phyloP scores from a whole-genome alignment of 1,139 yeast genomes.

The Hanseniaspora gamundiae region DNA sequence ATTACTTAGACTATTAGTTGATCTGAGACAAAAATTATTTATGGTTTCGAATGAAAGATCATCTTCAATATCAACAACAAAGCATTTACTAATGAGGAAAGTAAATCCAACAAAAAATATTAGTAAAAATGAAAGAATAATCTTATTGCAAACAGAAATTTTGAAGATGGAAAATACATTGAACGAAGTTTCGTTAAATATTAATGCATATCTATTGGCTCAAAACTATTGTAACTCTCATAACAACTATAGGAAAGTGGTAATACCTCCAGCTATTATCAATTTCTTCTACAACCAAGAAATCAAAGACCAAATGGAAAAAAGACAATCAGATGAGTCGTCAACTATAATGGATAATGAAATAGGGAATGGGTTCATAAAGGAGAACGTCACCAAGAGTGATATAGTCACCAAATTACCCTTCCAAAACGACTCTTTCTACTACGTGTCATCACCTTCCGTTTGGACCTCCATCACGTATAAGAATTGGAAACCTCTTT shows the following conservation, averaged over 20 bases:
- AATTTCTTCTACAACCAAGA: conserved; percentile 4
- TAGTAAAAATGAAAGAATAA: too few relatives aligned
- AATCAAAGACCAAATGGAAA: conserved; percentile 4
- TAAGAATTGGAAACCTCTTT: conserved; percentile 19
- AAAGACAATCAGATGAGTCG: not conserved
- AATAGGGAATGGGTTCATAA: too few relatives aligned
- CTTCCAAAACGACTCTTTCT: conserved; percentile 16
- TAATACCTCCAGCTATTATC: not conserved
- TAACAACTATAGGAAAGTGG: conserved; percentile 1
- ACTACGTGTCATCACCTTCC: conserved; percentile 20
- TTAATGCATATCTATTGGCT: not conserved
- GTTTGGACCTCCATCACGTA: conserved; percentile 18
- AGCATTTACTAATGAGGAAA: too few relatives aligned
- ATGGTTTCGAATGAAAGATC: not conserved
- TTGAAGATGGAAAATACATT: not conserved
- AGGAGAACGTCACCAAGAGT: conserved; percentile 13
- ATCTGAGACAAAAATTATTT: too few relatives aligned
- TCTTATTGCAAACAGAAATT: not conserved
- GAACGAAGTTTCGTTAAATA: not conserved
- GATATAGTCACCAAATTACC: conserved; percentile 14
- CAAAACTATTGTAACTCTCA: not conserved
- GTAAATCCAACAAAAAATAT: too few relatives aligned
- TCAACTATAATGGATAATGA: not conserved
- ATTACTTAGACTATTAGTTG: not conserved
- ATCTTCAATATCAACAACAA: not conserved